Percentiles rank a stretch among this genome's conserved stretches.
These are phyloP conservation scores for Nymphaea colorata DNA, from an alignment of 164 flowering plant genomes.

Conservation along the genomic window DNA sequence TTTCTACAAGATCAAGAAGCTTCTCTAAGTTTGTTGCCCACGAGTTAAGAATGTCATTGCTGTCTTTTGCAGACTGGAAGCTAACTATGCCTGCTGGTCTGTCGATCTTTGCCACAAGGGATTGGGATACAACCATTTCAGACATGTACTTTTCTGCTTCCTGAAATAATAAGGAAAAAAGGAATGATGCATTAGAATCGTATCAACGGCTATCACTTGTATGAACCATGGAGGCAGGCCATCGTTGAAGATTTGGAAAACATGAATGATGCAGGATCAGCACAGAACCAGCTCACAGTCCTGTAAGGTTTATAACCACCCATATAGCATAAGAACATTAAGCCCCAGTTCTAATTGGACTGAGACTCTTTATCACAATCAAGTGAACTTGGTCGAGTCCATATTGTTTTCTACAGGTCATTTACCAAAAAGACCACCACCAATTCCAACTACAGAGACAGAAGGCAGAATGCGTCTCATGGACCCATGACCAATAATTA, in stretches of 20 bases:
- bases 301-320: no score
- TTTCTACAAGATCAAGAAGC: conserved; percentile 91
- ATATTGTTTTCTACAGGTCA: no score
- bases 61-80: conserved; percentile 75
- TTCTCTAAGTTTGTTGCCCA: conserved; percentile 92
- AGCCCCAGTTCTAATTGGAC: no score
- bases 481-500: no score
- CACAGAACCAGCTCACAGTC: conserved; percentile 2
- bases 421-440: no score
- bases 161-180: conserved; percentile 20
- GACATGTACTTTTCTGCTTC: conserved; percentile 93
- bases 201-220: background rate
- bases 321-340: no score
- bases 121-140: conserved; percentile 87
- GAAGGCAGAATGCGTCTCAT: no score
- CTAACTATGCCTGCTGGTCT: conserved; percentile 68
- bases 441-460: no score
- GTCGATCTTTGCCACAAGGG: conserved; percentile 82
- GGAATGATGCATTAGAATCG: background rate
- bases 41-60: conserved; percentile 83
- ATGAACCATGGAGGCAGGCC: no score
- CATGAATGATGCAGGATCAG: background rate
- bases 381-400: no score
- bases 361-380: no score
- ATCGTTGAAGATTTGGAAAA: no score